Percentiles rank a stretch among this genome's conserved stretches.
phyloP scores from a whole-genome alignment of 2,329 filamentous ascomycete species.

The Hypoxylon rubiginosum region DNA sequence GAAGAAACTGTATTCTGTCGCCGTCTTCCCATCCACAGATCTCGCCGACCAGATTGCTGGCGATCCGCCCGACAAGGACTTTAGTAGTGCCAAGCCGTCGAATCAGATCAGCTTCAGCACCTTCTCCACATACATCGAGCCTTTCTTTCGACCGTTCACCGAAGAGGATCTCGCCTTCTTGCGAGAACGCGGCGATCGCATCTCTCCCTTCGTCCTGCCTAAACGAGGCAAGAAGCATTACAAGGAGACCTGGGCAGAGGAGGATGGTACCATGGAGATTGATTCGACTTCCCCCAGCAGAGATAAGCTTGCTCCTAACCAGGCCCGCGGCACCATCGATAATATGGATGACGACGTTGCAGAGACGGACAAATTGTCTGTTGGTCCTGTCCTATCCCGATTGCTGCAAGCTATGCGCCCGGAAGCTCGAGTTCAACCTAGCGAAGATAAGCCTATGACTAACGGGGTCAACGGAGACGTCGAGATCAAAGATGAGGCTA shows the following conservation, averaged over 20 bases:
- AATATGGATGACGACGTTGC: conserved; percentile 87
- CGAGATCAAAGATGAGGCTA: conserved; percentile 68
- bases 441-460: conserved; percentile 69
- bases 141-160: conserved; percentile 88
- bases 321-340: conserved; percentile 87
- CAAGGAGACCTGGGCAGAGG: conserved; percentile 91
- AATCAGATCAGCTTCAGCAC: conserved; percentile 95
- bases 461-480: conserved; percentile 62
- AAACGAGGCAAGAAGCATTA: conserved; percentile 88
- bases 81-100: conserved; percentile 91
- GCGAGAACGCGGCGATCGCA: conserved; percentile 88
- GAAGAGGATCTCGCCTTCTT: conserved; percentile 96
- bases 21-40: conserved; percentile 83
- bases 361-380: conserved; percentile 89
- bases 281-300: conserved; percentile 73
- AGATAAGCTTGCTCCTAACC: conserved; percentile 81
- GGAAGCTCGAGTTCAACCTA: conserved; percentile 70
- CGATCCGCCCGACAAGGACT: conserved; percentile 92
- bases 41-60: conserved; percentile 89
- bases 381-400: conserved; percentile 86
- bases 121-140: conserved; percentile 92
- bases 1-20: conserved; percentile 89
- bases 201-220: conserved; percentile 87
- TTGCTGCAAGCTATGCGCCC: conserved; percentile 85
- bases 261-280: conserved; percentile 84